phyloP scores from a whole-genome alignment of 306 rosid genomes.

The Malus orientalis region DNA sequence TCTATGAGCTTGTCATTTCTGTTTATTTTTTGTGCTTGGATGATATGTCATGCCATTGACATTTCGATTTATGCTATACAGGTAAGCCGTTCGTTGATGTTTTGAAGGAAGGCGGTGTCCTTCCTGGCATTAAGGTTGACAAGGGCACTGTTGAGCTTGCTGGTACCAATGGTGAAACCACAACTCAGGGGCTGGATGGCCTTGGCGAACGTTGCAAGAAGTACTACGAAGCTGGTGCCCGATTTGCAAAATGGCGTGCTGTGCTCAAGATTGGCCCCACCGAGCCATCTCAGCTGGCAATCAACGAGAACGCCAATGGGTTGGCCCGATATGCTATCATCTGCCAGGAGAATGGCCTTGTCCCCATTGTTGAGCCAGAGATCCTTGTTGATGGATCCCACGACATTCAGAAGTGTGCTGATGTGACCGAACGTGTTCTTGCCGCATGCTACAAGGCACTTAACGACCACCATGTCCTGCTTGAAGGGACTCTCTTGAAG shows the following conservation, averaged over 20 bases:
- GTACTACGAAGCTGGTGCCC: slow-evolving; percentile 75
- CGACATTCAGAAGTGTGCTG: slow-evolving; percentile 54
- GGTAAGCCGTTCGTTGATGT: slow-evolving; percentile 68
- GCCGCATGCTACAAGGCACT: slow-evolving; percentile 91
- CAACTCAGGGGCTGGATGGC: slow-evolving; percentile 75
- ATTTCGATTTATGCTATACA: slow-evolving; percentile 5
- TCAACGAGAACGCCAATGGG: slow-evolving; percentile 67
- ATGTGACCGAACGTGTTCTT: slow-evolving; percentile 63
- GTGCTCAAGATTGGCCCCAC: slow-evolving; percentile 66
- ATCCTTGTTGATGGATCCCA: slow-evolving; percentile 72
- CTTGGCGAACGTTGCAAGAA: slow-evolving; percentile 56
- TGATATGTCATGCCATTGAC: not conserved
- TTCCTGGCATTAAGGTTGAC: slow-evolving; percentile 80
- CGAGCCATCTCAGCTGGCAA: slow-evolving; percentile 67
- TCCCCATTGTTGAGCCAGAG: slow-evolving; percentile 82
- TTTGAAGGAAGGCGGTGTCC: slow-evolving; percentile 58
- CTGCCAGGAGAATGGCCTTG: slow-evolving; percentile 78
- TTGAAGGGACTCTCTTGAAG: slow-evolving; percentile 72
- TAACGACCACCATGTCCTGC: slow-evolving; percentile 64
- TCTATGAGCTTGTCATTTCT: not conserved
- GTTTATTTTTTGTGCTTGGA: not conserved
- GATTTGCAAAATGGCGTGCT: slow-evolving; percentile 84
- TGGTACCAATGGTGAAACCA: slow-evolving; percentile 63
- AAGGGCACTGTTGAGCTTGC: slow-evolving; percentile 63
- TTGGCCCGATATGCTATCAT: slow-evolving; percentile 66